phyloP scores from a whole-genome alignment of 352 stramenopile species.

The Phytophthora hibernalis region DNA sequence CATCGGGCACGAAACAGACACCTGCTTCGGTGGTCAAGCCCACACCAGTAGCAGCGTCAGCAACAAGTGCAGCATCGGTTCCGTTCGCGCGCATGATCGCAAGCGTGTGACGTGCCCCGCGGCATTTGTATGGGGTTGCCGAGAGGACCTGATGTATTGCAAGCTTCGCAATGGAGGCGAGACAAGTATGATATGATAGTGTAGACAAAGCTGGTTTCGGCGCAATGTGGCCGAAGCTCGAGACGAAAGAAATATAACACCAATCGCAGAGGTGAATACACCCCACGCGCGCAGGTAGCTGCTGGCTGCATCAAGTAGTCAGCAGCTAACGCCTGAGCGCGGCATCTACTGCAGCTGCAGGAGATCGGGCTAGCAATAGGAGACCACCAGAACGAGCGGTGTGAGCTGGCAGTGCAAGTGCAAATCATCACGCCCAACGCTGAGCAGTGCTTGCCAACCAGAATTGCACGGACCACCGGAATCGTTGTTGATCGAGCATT shows the following conservation, averaged over 20 bases:
- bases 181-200: constrained; percentile 58
- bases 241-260: constrained; percentile 40
- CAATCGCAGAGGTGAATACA: constrained; percentile 37
- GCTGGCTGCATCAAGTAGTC: neutral
- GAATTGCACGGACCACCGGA: neutral
- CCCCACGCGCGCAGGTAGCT: constrained; percentile 18
- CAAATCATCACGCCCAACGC: neutral
- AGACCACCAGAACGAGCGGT: constrained; percentile 21
- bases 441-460: too few species aligned
- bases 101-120: constrained; percentile 40
- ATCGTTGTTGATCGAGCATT: neutral
- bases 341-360: neutral
- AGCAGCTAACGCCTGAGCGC: neutral
- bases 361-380: neutral
- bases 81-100: constrained; percentile 49
- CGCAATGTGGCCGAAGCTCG: constrained; percentile 25
- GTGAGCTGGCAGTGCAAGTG: neutral
- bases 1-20: constrained; percentile 16
- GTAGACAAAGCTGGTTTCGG: constrained; percentile 46
- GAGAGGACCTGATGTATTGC: constrained; percentile 27
- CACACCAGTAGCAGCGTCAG: constrained; percentile 17
- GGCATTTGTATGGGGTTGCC: constrained; percentile 14
- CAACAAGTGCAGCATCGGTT: constrained; percentile 30
- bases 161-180: constrained; percentile 35
- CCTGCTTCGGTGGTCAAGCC: constrained; percentile 16